Evolutionary conservation across 1,284 basidiomycete genomes (phyloP).

Genomic region (Tetrapyrgos nigripes): DNA sequence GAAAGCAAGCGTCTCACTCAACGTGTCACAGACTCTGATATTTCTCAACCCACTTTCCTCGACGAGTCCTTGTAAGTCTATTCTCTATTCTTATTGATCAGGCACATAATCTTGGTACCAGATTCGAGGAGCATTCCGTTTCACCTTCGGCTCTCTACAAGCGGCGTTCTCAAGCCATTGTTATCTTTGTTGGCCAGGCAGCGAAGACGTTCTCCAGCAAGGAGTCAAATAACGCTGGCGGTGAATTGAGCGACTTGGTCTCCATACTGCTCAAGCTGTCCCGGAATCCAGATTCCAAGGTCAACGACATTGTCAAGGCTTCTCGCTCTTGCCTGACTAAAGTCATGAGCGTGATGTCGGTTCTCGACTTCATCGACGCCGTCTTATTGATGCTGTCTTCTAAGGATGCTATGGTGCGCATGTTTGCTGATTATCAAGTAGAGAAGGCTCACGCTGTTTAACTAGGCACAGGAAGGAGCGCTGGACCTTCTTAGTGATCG

Average conservation of each 20-base stretch:
- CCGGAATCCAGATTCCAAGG: slow-evolving; percentile 39
- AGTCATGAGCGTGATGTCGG: slow-evolving; percentile 67
- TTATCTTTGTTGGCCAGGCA: slow-evolving; percentile 63
- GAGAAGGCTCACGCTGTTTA: background rate
- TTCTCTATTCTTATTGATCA: background rate
- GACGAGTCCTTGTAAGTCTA: slow-evolving; percentile 57
- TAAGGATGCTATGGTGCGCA: slow-evolving; percentile 40
- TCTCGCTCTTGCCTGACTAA: slow-evolving; percentile 56
- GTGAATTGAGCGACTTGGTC: slow-evolving; percentile 46
- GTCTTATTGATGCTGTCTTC: slow-evolving; percentile 59
- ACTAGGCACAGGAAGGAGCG: slow-evolving; percentile 67
- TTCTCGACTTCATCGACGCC: slow-evolving; percentile 65
- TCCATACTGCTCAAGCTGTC: slow-evolving; percentile 51
- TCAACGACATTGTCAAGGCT: slow-evolving; percentile 51
- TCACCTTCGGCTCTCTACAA: slow-evolving; percentile 51
- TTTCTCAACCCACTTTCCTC: slow-evolving; percentile 56
- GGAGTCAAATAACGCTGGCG: slow-evolving; percentile 22
- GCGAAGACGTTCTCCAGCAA: slow-evolving; percentile 38
- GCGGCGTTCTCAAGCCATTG: slow-evolving; percentile 69
- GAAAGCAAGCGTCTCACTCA: slow-evolving; percentile 71
- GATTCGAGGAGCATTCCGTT: slow-evolving; percentile 59
- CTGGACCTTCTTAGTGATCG: slow-evolving; percentile 72
- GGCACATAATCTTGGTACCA: slow-evolving; percentile 28
- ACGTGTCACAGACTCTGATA: slow-evolving; percentile 48
- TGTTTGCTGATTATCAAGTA: background rate